Conservation (phyloP, 2,329 filamentous ascomycete species). For the Aspergillus pseudotamarii region DNA sequence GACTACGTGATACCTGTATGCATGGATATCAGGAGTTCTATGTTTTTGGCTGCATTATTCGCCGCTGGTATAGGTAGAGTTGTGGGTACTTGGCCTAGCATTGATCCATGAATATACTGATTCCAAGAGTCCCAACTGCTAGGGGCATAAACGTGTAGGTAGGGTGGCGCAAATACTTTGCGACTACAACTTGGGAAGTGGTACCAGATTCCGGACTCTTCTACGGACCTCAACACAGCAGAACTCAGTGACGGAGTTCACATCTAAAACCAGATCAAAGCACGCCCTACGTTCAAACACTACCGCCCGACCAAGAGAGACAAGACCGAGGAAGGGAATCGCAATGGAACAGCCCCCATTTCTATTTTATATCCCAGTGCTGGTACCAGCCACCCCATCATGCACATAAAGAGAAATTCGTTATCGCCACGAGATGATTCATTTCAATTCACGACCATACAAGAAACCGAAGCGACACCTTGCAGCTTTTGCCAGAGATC, state of each 20-base stretch:
- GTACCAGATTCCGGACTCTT: not conserved
- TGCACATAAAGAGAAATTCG: constrained; percentile 9
- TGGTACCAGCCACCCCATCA: constrained; percentile 5
- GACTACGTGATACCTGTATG: constrained; percentile 2
- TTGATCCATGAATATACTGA: not conserved
- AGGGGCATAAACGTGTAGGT: not conserved
- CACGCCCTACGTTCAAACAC: not conserved
- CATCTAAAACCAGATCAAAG: not conserved
- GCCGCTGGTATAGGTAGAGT: not conserved
- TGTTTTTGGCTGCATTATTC: not conserved
- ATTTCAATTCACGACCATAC: constrained; percentile 16
- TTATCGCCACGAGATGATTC: constrained; percentile 17
- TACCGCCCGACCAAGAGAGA: not conserved
- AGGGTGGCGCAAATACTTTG: too few species aligned
- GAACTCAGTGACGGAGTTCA: not conserved
- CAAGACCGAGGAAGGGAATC: not conserved
- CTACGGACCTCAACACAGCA: too few species aligned
- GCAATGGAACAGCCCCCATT: not conserved
- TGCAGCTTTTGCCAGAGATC: constrained; percentile 7
- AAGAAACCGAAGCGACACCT: constrained; percentile 16
- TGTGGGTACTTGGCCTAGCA: not conserved
- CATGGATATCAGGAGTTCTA: not conserved
- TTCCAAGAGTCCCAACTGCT: not conserved
- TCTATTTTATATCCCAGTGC: not conserved
- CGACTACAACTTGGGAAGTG: too few species aligned